These are phyloP conservation scores for Vachellia pachyceras DNA, from an alignment of 306 rosid species.

Conservation along the genomic window DNA sequence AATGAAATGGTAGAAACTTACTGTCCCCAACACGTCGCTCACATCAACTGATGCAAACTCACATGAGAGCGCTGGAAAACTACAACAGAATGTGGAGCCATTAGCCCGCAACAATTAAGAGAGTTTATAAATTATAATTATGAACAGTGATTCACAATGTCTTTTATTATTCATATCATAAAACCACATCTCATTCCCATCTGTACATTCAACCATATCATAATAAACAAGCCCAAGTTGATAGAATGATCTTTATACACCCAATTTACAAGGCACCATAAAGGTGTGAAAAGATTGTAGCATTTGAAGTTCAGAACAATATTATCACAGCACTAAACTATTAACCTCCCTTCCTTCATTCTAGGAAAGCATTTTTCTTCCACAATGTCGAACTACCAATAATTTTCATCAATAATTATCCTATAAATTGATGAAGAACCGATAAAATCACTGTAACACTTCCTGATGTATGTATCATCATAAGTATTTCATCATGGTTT, in stretches of 20 bases:
- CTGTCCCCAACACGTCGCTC: conserved; percentile 94
- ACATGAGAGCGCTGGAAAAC: conserved; percentile 94
- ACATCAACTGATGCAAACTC: conserved; percentile 96
- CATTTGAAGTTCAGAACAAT: conserved; percentile 22
- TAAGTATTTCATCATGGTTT: not conserved
- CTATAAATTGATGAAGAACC: conserved; percentile 17
- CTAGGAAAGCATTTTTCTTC: conserved; percentile 25
- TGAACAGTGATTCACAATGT: conserved; percentile 16
- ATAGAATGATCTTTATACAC: too few relatives aligned
- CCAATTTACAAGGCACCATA: too few relatives aligned
- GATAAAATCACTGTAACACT: not conserved
- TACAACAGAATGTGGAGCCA: conserved; percentile 51
- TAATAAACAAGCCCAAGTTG: conserved; percentile 27
- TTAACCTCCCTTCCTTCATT: conserved; percentile 4
- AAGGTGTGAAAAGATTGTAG: conserved; percentile 2
- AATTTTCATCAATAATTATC: conserved; percentile 13
- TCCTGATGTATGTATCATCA: conserved; percentile 12
- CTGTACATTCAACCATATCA: conserved; percentile 19
- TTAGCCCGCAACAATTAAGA: conserved; percentile 34
- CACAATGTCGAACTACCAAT: conserved; percentile 21
- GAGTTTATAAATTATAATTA: conserved; percentile 25
- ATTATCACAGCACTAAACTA: conserved; percentile 13
- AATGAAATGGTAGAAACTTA: conserved; percentile 64
- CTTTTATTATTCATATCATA: conserved; percentile 22
- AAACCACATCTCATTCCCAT: conserved; percentile 32